Evolutionary conservation across 169 alveolate species (phyloP), one percentile per base, ranked within the genome.

Genomic region (Eimeria necatrix): DNA sequence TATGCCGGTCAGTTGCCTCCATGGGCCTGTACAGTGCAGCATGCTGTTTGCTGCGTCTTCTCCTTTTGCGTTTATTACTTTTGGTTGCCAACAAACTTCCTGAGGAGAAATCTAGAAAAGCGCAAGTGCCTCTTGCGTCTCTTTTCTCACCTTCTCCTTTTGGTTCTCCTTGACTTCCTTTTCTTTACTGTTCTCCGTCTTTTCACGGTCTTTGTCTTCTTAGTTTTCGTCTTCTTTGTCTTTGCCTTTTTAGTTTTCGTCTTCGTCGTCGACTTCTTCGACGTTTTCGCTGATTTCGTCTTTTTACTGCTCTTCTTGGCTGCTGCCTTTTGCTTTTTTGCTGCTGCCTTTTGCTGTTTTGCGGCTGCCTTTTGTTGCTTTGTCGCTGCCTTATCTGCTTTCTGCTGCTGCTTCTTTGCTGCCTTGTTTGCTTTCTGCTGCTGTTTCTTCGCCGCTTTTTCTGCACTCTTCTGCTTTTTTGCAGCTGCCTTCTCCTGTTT

Each of bases 341-440:
- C 70, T 52, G n/a, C 14, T n/a, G 49, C 71, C 10, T 52, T 80
- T 14, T 80, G 20, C 46, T 49, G 52, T 22, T 71, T 71, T n/a
- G 26, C 10, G 16, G 61, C 64, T 6, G 6, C 64, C 64, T 76
- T 51, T n/a, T 76, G 61, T 41, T 76, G 32, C 32, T 46, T 49
- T n/a, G 2, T n/a, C 76, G 9, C 12, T n/a, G 46, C 22, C 64
- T 76, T 76, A 8, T 76, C 24, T 20, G 3, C 48, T 76, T 48
- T 22, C 68, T 76, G 64, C 61, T 20, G 68, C 87, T 51, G 32
- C 48, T 48, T 76, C 87, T n/a, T 51, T 48, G 87, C 87, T 48
- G 59, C 32, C 20, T 76, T 76, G 18, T 76, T 46, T 20, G 3
- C 48, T 76, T 48, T 22, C 68, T 76, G 64, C 61, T 20, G 68